Evolutionary conservation across 371 early-diverging fungal genomes (phyloP).

Genomic region (Mucor circinelloides): DNA sequence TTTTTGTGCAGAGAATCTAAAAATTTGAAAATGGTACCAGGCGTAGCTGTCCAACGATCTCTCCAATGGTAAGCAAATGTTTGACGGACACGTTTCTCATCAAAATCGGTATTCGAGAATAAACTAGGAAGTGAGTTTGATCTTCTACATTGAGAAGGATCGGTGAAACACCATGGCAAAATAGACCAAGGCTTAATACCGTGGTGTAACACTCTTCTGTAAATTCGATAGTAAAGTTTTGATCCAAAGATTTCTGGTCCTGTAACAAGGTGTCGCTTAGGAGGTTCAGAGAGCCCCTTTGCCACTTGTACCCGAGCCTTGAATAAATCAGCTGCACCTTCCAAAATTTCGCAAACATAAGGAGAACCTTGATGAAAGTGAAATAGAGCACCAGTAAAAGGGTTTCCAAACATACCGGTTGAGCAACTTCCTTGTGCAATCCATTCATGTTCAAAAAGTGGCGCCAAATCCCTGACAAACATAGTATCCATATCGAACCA

Average conservation of each 20-base stretch:
- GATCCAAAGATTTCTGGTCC: constrained; percentile 36
- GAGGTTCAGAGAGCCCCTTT: background rate
- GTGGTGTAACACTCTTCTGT: constrained; percentile 47
- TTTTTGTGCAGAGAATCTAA: constrained; percentile 21
- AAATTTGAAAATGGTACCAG: constrained; percentile 31
- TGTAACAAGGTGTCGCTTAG: constrained; percentile 18
- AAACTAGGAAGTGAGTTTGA: constrained; percentile 35
- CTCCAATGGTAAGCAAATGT: constrained; percentile 43
- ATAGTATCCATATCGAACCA: constrained; percentile 53
- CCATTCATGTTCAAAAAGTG: constrained; percentile 47
- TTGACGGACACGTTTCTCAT: constrained; percentile 25
- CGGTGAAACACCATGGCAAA: constrained; percentile 52
- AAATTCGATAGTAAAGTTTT: constrained; percentile 31
- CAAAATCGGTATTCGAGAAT: constrained; percentile 26
- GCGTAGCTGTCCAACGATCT: constrained; percentile 28
- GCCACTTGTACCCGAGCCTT: constrained; percentile 13
- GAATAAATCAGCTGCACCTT: constrained; percentile 28
- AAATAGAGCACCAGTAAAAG: constrained; percentile 39
- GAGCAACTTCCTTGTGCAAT: constrained; percentile 42
- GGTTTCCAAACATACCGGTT: constrained; percentile 35
- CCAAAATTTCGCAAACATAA: constrained; percentile 44
- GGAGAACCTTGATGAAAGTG: constrained; percentile 38
- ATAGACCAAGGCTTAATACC: constrained; percentile 52
- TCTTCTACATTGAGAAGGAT: constrained; percentile 30
- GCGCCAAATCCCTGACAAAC: constrained; percentile 48